Conservation (phyloP, 306 rosid species). For the Fagus sylvatica region DNA sequence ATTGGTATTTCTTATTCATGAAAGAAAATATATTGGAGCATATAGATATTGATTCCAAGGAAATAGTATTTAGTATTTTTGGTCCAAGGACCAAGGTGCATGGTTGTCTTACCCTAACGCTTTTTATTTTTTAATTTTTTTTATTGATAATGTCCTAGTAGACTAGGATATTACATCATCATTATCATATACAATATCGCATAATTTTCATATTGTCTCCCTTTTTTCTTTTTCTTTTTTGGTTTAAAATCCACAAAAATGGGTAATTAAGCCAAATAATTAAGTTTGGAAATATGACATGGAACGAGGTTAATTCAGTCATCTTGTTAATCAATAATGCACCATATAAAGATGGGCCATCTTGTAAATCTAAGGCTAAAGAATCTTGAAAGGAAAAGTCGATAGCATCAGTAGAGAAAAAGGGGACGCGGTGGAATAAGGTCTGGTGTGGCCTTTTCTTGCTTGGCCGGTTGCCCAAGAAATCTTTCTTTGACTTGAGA, state of each 20-base stretch:
- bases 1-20: too few species aligned
- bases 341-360: slow-evolving; percentile 12
- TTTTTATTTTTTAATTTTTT: too few species aligned
- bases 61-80: too few species aligned
- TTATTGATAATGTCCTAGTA: too few species aligned
- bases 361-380: slow-evolving; percentile 35
- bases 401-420: slow-evolving; percentile 34
- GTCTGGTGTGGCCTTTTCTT: slow-evolving; percentile 57
- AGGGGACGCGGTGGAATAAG: slow-evolving; percentile 37
- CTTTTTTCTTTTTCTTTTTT: too few species aligned
- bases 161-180: too few species aligned
- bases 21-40: too few species aligned
- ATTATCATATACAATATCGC: too few species aligned
- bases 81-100: too few species aligned
- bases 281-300: background rate
- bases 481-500: slow-evolving; percentile 84
- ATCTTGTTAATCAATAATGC: slow-evolving; percentile 13
- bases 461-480: slow-evolving; percentile 72
- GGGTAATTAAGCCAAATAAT: background rate
- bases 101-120: too few species aligned
- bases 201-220: too few species aligned
- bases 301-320: slow-evolving; percentile 25
- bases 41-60: too few species aligned
- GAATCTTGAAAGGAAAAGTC: slow-evolving; percentile 64
- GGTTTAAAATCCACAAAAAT: background rate